Evolutionary conservation across 495 filamentous ascomycete species (phyloP).

Genomic region (Penicillium verhagenii): DNA sequence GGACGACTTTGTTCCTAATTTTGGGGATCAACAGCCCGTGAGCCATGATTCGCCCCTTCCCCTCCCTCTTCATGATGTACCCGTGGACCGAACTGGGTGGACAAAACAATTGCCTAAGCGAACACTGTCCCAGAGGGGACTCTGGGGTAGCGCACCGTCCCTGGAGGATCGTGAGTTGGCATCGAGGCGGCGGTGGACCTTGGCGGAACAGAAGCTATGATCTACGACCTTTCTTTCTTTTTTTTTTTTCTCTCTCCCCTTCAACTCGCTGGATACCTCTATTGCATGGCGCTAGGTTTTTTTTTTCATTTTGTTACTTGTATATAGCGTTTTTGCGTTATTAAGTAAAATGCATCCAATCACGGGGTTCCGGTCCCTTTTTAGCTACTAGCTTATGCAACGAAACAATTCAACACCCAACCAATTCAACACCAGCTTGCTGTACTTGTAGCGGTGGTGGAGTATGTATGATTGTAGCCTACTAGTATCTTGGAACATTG

Average conservation of each 20-base stretch:
- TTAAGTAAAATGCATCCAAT: too few relatives aligned
- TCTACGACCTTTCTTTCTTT: not conserved
- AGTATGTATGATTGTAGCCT: too few relatives aligned
- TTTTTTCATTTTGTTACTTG: not conserved
- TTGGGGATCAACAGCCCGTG: constrained; percentile 25
- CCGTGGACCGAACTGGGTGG: constrained; percentile 18
- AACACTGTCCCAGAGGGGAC: constrained; percentile 39
- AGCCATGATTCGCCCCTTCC: constrained; percentile 18
- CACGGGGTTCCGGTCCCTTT: too few relatives aligned
- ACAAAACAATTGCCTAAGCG: constrained; percentile 32
- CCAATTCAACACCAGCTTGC: too few relatives aligned
- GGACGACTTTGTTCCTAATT: constrained; percentile 37
- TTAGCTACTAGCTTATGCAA: too few relatives aligned
- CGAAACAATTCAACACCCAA: too few relatives aligned
- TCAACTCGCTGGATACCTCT: constrained; percentile 22
- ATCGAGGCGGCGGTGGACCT: constrained; percentile 44
- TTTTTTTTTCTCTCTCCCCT: constrained; percentile 1
- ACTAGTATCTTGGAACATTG: too few relatives aligned
- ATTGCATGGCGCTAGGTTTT: constrained; percentile 25
- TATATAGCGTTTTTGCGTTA: too few relatives aligned
- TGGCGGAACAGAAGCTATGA: constrained; percentile 42
- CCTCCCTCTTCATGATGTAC: constrained; percentile 7
- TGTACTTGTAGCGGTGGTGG: too few relatives aligned
- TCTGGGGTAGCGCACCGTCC: constrained; percentile 43
- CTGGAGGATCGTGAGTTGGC: constrained; percentile 31